These are phyloP conservation scores for Entomortierella lignicola DNA, from an alignment of 192 early-diverging fungal species.

Conservation along the genomic window DNA sequence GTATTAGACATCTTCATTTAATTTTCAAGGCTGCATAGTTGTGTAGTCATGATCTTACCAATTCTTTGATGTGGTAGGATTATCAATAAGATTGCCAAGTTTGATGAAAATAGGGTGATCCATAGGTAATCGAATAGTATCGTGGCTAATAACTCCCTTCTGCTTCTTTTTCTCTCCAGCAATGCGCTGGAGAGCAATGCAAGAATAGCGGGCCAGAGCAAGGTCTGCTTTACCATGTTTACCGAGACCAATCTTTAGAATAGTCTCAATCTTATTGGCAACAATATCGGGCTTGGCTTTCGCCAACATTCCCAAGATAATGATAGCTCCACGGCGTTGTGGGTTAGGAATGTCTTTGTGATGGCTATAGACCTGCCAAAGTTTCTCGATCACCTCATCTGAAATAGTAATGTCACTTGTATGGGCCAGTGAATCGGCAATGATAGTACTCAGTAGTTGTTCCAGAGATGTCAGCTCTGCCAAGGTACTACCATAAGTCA, in stretches of 20 bases:
- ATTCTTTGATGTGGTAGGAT: constrained; percentile 58
- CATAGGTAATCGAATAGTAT: constrained; percentile 60
- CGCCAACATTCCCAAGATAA: constrained; percentile 93
- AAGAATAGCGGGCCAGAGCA: constrained; percentile 88
- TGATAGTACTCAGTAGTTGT: constrained; percentile 85
- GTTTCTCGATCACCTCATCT: constrained; percentile 74
- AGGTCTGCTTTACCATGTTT: constrained; percentile 85
- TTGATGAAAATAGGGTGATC: constrained; percentile 67
- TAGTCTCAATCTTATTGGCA: constrained; percentile 84
- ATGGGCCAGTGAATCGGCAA: constrained; percentile 61
- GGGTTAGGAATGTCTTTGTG: constrained; percentile 72
- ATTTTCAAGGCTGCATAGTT: neutral
- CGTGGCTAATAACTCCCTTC: constrained; percentile 61
- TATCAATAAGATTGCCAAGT: constrained; percentile 60
- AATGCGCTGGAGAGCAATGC: constrained; percentile 92
- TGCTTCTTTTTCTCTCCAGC: constrained; percentile 67
- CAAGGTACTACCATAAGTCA: constrained; percentile 88
- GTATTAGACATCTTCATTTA: neutral
- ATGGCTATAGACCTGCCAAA: constrained; percentile 86
- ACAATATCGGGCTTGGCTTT: constrained; percentile 87
- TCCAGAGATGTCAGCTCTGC: constrained; percentile 97
- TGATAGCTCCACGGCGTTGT: constrained; percentile 89
- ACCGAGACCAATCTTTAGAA: constrained; percentile 89
- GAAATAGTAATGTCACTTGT: constrained; percentile 64
- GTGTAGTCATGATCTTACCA: constrained; percentile 52